phyloP scores from a whole-genome alignment of 129 eudicot species.

The Pseudognaphalium luteoalbum region DNA sequence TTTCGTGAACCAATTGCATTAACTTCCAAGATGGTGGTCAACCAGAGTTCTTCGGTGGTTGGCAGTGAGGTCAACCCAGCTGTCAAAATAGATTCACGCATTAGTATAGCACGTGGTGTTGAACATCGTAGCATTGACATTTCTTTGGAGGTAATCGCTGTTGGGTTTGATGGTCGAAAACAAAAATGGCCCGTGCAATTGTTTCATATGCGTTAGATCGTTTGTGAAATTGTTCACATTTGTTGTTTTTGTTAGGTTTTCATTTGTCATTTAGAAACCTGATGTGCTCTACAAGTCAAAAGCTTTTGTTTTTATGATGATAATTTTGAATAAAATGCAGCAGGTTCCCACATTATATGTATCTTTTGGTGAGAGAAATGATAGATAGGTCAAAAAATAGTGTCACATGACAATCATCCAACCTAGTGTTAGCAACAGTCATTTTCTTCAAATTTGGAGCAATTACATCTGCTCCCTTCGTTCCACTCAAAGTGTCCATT shows the following conservation, averaged over 20 bases:
- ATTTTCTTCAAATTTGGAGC: too few relatives aligned
- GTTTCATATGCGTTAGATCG: slow-evolving; percentile 48
- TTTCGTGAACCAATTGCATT: slow-evolving; percentile 72
- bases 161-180: slow-evolving; percentile 57
- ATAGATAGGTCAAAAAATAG: too few relatives aligned
- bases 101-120: slow-evolving; percentile 74
- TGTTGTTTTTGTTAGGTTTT: background rate
- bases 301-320: slow-evolving; percentile 9
- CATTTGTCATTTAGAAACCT: slow-evolving; percentile 7
- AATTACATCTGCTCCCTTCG: too few relatives aligned
- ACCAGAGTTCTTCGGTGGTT: slow-evolving; percentile 31
- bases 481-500: too few relatives aligned
- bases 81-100: slow-evolving; percentile 45
- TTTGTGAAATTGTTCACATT: slow-evolving; percentile 9
- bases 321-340: background rate
- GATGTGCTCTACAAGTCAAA: background rate
- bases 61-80: slow-evolving; percentile 68
- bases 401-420: too few relatives aligned
- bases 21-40: slow-evolving; percentile 25
- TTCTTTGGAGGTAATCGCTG: slow-evolving; percentile 61
- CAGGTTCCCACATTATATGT: background rate
- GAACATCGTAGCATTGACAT: slow-evolving; percentile 94
- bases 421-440: too few relatives aligned
- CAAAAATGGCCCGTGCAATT: slow-evolving; percentile 71
- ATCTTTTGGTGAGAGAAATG: too few relatives aligned